Evolutionary conservation across 2,329 filamentous ascomycete species (phyloP).

Genomic region (Fulvia fulva): DNA sequence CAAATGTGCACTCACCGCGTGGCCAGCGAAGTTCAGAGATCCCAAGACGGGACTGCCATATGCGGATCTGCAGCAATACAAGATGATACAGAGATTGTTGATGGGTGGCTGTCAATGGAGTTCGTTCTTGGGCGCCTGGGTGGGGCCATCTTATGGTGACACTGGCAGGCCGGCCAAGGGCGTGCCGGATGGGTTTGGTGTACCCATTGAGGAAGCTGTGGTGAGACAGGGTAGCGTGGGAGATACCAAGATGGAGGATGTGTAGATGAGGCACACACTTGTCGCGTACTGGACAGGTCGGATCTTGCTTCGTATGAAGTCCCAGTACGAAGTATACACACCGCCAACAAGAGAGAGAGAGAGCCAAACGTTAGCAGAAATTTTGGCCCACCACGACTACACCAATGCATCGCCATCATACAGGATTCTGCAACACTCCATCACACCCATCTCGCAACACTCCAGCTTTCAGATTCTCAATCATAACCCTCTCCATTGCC

Average conservation of each 20-base stretch:
- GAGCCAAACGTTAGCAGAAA: too few relatives aligned
- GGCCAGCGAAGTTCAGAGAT: constrained; percentile 78
- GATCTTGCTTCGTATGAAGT: too few relatives aligned
- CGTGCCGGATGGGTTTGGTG: constrained; percentile 70
- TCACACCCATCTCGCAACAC: too few relatives aligned
- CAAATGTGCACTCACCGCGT: constrained; percentile 67
- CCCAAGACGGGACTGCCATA: constrained; percentile 80
- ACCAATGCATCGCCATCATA: too few relatives aligned
- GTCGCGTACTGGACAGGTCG: too few relatives aligned
- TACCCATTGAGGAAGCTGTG: background rate
- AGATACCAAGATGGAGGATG: background rate
- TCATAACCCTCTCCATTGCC: too few relatives aligned
- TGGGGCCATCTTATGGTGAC: constrained; percentile 51
- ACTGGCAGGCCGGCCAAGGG: constrained; percentile 61
- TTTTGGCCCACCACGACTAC: too few relatives aligned
- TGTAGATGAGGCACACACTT: too few relatives aligned
- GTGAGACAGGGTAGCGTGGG: background rate
- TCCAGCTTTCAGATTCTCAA: too few relatives aligned
- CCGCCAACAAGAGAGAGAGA: too few relatives aligned
- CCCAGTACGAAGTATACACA: too few relatives aligned
- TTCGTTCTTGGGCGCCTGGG: constrained; percentile 73
- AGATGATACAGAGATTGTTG: constrained; percentile 71
- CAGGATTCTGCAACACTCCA: too few relatives aligned
- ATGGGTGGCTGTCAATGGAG: constrained; percentile 80
- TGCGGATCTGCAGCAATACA: constrained; percentile 73